A percentile compares a stretch with the other conserved stretches of the same genome.
These are phyloP conservation scores for Zasmidium cellare DNA, from an alignment of 2,329 filamentous ascomycete genomes.

Conservation along the genomic window DNA sequence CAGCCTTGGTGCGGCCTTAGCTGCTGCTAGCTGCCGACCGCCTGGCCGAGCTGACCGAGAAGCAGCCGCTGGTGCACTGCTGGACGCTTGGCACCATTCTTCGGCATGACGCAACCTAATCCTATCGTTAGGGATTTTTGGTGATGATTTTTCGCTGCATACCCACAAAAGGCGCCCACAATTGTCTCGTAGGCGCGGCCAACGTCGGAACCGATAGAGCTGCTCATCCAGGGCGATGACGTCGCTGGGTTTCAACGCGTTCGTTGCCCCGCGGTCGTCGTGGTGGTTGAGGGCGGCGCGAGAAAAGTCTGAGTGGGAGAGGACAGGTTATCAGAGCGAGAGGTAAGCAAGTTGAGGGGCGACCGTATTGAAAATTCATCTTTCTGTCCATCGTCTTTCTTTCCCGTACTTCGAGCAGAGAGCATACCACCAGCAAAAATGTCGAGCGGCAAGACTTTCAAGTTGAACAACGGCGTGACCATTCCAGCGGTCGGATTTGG, in stretches of 20 bases:
- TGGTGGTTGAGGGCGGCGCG: slow-evolving; percentile 7
- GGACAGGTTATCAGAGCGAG: slow-evolving; percentile 7
- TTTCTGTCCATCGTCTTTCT: neutral
- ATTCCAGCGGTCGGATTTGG: slow-evolving; percentile 66
- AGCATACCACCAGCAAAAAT: slow-evolving; percentile 40
- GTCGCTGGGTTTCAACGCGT: neutral
- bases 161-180: slow-evolving; percentile 6
- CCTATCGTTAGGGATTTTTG: neutral
- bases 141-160: neutral
- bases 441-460: slow-evolving; percentile 57
- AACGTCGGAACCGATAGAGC: slow-evolving; percentile 13
- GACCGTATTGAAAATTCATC: neutral
- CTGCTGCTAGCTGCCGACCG: neutral
- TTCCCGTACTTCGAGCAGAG: neutral
- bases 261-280: slow-evolving; percentile 3
- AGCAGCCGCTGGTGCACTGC: slow-evolving; percentile 5
- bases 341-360: neutral
- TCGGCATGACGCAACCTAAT: slow-evolving; percentile 9
- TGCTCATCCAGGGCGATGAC: slow-evolving; percentile 2
- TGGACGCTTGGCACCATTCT: neutral
- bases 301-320: slow-evolving; percentile 8
- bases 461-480: slow-evolving; percentile 58
- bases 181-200: slow-evolving; percentile 7
- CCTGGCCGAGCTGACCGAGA: slow-evolving; percentile 2
- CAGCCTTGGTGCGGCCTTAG: neutral